Conservation (phyloP, 202 grass and related monocot genomes). For the Carex arenaria region DNA sequence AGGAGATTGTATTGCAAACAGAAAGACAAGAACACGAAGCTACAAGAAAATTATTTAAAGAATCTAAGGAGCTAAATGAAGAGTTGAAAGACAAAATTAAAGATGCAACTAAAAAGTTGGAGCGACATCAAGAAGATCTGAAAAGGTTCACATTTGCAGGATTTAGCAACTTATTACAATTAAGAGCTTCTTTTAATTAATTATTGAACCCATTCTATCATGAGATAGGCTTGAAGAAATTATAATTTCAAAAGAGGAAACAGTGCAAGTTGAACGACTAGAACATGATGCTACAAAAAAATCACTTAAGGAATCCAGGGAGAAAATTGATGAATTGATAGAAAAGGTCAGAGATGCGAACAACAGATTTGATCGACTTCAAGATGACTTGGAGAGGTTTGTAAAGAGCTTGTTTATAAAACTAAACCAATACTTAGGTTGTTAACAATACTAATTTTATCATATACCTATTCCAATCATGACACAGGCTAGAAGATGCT, state of each 20-base stretch:
- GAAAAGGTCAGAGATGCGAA: constrained; percentile 46
- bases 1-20: constrained; percentile 52
- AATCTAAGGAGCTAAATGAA: constrained; percentile 50
- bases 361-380: constrained; percentile 44
- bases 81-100: constrained; percentile 56
- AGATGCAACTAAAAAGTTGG: constrained; percentile 42
- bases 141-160: constrained; percentile 40
- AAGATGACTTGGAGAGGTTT: constrained; percentile 67
- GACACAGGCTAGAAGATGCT: constrained; percentile 42
- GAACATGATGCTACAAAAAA: constrained; percentile 47
- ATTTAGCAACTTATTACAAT: constrained; percentile 23
- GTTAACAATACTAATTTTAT: neutral
- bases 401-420: constrained; percentile 26
- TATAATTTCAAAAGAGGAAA: constrained; percentile 35
- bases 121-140: constrained; percentile 36
- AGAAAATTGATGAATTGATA: constrained; percentile 39
- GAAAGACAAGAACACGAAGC: constrained; percentile 60
- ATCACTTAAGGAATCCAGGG: constrained; percentile 41
- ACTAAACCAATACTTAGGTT: constrained; percentile 12
- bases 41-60: constrained; percentile 38
- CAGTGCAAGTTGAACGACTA: constrained; percentile 47
- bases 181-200: constrained; percentile 19
- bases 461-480: neutral
- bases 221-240: constrained; percentile 64
- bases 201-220: constrained; percentile 32